Percentiles rank a stretch among this genome's conserved stretches.
Evolutionary conservation across 1,284 basidiomycete genomes (phyloP).

Genomic region (Fomitopsis betulina): DNA sequence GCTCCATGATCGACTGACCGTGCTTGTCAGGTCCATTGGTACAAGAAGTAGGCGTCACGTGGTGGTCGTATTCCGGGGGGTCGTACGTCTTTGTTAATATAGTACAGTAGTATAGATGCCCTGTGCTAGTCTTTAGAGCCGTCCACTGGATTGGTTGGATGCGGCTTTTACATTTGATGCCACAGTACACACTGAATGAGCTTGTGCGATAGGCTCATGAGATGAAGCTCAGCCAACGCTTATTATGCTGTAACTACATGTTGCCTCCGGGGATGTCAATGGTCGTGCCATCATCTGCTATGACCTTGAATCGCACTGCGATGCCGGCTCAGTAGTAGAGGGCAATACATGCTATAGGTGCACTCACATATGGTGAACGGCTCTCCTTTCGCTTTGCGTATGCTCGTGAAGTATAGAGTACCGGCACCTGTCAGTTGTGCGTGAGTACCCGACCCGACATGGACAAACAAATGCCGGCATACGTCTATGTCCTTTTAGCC

Average conservation of each 20-base stretch:
- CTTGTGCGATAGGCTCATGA: background rate
- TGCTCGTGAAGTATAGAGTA: conserved; percentile 77
- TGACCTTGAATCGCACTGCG: conserved; percentile 67
- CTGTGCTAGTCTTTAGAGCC: conserved; percentile 7
- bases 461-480: conserved; percentile 6
- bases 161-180: background rate
- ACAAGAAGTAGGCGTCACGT: background rate
- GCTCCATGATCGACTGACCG: background rate
- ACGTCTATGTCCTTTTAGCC: conserved; percentile 70
- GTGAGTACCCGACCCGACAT: background rate
- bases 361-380: conserved; percentile 62
- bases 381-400: conserved; percentile 69
- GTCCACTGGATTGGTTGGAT: background rate
- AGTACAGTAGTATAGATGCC: conserved; percentile 18
- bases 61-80: conserved; percentile 1
- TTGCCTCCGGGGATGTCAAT: conserved; percentile 33
- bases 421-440: conserved; percentile 46
- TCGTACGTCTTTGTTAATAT: conserved; percentile 16
- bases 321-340: background rate
- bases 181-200: background rate
- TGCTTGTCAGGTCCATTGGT: conserved; percentile 9
- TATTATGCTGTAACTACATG: background rate
- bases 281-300: conserved; percentile 57
- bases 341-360: conserved; percentile 11
- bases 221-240: background rate